These are phyloP conservation scores for Sinapis alba DNA, from an alignment of 441 rosid genomes.

Conservation along the genomic window DNA sequence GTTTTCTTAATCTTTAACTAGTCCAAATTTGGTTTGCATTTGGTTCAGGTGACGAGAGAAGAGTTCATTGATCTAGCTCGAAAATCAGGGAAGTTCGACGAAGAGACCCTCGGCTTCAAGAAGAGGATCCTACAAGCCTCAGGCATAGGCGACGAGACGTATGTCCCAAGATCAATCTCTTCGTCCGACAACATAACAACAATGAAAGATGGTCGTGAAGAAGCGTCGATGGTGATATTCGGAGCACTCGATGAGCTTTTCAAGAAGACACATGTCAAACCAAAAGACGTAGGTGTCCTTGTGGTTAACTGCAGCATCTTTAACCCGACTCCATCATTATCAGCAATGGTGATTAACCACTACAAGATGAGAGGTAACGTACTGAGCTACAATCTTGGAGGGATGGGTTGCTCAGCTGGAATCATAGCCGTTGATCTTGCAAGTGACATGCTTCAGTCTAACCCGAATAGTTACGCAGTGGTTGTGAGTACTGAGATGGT, in stretches of 20 bases:
- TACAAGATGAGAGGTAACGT: slow-evolving; percentile 94
- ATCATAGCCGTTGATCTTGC: slow-evolving; percentile 80
- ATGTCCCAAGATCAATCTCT: slow-evolving; percentile 64
- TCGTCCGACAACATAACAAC: slow-evolving; percentile 61
- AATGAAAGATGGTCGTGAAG: slow-evolving; percentile 84
- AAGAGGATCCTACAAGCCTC: slow-evolving; percentile 68
- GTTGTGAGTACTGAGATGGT: slow-evolving; percentile 95
- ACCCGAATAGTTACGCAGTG: slow-evolving; percentile 73
- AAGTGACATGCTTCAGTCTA: slow-evolving; percentile 85
- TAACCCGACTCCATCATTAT: slow-evolving; percentile 88
- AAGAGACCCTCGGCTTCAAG: slow-evolving; percentile 61
- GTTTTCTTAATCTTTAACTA: too few relatives aligned
- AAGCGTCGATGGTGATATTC: slow-evolving; percentile 81
- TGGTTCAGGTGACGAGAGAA: slow-evolving; percentile 62
- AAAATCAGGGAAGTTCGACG: slow-evolving; percentile 66
- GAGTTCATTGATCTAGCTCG: slow-evolving; percentile 63
- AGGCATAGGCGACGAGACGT: slow-evolving; percentile 85
- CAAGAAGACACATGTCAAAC: slow-evolving; percentile 72
- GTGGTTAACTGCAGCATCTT: slow-evolving; percentile 95
- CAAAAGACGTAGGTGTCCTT: slow-evolving; percentile 83
- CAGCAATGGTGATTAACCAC: slow-evolving; percentile 87
- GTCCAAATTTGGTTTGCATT: background rate
- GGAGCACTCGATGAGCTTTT: slow-evolving; percentile 89
- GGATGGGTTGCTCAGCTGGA: slow-evolving; percentile 96
- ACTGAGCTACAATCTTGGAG: slow-evolving; percentile 87